Evolutionary conservation across 441 rosid genomes (phyloP), one percentile per base, ranked within the genome.

Genomic region (Gossypium gossypioides): DNA sequence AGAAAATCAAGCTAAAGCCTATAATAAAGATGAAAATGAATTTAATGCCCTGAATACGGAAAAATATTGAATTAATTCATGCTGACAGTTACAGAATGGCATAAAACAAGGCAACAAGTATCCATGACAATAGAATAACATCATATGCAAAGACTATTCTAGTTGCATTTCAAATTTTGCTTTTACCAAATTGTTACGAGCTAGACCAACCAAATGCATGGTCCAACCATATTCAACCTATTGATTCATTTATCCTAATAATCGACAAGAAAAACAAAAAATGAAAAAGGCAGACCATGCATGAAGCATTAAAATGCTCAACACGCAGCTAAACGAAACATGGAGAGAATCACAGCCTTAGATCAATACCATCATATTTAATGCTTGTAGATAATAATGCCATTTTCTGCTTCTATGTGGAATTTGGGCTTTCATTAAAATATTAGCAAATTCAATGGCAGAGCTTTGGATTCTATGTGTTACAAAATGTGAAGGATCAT

Each of bases 401-500:
- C 90, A 86, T 76, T 73, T 68, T 72, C 82, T 78, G 74, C 82
- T 86, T 74, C 70, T 82, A 70, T 58, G 76, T 42, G 80, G 77
- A 84, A 85, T 74, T 59, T 55, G 83, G 77, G 78, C 76, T 79
- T 84, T 77, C 21, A 88, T 85, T 78, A 92, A 76, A 72, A 75
- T 74, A 79, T 84, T 86, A 69, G 80, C 88, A 82, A 95, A 91
- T 66, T 86, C 86, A 76, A 82, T 71, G 71, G 90, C 66, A 65
- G 87, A 86, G 82, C 97, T 83, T 61, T 95, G 93, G 73, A 95
- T 85, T 83, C 96, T 92, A 81, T 95, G 96, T 50, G 99, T 88
- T 55, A 95, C 95, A 77, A 86, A 76, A 82, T 95, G 99, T 64
- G 91, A 95, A 67, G 97, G 97, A 84, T 95, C 99, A 72, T 95